Evolutionary conservation across 257 asterid genomes (phyloP).

Genomic region (Solanum bulbocastanum): DNA sequence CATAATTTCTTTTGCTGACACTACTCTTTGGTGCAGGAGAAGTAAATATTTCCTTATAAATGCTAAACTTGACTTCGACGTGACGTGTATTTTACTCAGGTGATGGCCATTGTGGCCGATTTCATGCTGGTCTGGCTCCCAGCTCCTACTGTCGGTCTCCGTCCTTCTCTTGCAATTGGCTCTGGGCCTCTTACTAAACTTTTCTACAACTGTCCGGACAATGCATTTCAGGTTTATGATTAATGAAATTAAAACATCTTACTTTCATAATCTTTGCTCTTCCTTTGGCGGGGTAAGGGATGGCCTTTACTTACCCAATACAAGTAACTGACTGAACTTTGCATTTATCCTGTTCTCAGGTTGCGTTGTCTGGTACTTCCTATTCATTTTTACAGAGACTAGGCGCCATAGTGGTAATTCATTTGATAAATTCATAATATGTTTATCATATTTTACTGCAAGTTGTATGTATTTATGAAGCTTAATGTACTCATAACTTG

Average conservation of each 20-base stretch:
- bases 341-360: conserved; percentile 28
- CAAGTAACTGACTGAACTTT: not conserved
- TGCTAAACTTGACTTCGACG: not conserved
- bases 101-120: conserved; percentile 95
- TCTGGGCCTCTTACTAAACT: conserved; percentile 64
- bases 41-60: not conserved
- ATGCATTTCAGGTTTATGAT: conserved; percentile 80
- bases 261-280: not conserved
- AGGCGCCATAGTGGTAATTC: conserved; percentile 79
- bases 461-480: not conserved
- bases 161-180: conserved; percentile 45
- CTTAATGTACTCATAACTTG: conserved; percentile 1
- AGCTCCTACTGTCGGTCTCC: conserved; percentile 88
- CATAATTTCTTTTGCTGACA: not conserved
- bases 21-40: not conserved
- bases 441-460: not conserved
- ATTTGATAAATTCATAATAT: not conserved
- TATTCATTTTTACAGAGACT: conserved; percentile 63
- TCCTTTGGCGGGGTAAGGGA: not conserved
- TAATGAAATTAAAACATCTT: not conserved
- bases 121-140: conserved; percentile 99
- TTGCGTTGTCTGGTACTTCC: conserved; percentile 89
- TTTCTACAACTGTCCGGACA: conserved; percentile 89
- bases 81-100: conserved; percentile 22
- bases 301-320: not conserved